Percentiles rank a stretch among this genome's conserved stretches.
Evolutionary conservation across 192 early-diverging fungal species (phyloP).

Genomic region (Coemansia sp.): DNA sequence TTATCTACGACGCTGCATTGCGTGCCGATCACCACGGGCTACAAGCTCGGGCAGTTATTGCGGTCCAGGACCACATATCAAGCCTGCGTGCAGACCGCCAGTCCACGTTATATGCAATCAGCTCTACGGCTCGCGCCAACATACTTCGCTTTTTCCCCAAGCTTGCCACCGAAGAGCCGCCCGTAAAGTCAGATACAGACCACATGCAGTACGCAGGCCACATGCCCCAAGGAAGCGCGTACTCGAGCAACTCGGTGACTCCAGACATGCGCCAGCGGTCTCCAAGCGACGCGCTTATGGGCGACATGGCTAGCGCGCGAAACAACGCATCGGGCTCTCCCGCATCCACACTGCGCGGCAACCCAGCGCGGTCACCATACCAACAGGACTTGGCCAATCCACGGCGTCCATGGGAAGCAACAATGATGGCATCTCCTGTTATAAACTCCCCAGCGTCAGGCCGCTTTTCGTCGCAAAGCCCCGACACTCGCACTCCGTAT

Average conservation of each 20-base stretch:
- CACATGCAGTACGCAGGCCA: neutral
- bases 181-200: neutral
- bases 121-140: slow-evolving; percentile 28
- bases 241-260: slow-evolving; percentile 6
- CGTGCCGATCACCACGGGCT: slow-evolving; percentile 67
- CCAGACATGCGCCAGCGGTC: slow-evolving; percentile 24
- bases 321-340: slow-evolving; percentile 24
- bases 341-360: slow-evolving; percentile 34
- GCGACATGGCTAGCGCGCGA: neutral
- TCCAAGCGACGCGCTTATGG: slow-evolving; percentile 34
- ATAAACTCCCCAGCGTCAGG: slow-evolving; percentile 44
- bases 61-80: slow-evolving; percentile 28
- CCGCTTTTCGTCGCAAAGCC: slow-evolving; percentile 28
- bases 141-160: slow-evolving; percentile 44
- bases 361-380: slow-evolving; percentile 38
- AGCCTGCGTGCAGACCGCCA: slow-evolving; percentile 28
- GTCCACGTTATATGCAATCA: slow-evolving; percentile 42
- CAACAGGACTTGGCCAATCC: slow-evolving; percentile 18
- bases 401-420: slow-evolving; percentile 41
- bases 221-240: neutral
- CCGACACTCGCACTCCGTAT: slow-evolving; percentile 16
- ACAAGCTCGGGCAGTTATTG: slow-evolving; percentile 55
- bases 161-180: slow-evolving; percentile 17
- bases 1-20: slow-evolving; percentile 66
- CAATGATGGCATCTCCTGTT: slow-evolving; percentile 34